A percentile compares a stretch with the other conserved stretches of the same genome.
Conservation (phyloP, 139 green algal species). For the Zygnema circumcarinatum region DNA sequence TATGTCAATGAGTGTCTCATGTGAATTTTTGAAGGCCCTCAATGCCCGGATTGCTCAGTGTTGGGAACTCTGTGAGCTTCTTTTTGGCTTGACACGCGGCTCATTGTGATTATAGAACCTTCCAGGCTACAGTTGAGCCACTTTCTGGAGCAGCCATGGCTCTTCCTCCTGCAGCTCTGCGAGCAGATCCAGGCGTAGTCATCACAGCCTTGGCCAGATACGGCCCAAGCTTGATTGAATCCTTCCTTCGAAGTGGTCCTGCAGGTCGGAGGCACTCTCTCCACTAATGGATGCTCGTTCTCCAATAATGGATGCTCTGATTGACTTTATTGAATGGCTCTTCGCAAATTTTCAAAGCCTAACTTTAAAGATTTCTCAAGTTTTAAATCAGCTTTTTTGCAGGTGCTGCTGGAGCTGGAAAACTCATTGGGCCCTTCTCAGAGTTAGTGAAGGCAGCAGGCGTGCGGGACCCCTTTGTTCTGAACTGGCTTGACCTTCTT, state of each 20-base stretch:
- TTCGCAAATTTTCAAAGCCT: too few species aligned
- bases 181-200: constrained; percentile 70
- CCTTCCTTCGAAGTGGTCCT: constrained; percentile 45
- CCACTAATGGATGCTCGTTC: too few species aligned
- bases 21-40: too few species aligned
- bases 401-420: constrained; percentile 44
- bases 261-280: too few species aligned
- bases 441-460: constrained; percentile 64
- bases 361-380: too few species aligned
- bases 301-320: too few species aligned
- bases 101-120: neutral
- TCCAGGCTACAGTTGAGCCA: constrained; percentile 72
- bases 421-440: constrained; percentile 84
- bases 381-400: neutral
- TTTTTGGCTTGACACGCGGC: neutral
- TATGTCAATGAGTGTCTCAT: too few species aligned
- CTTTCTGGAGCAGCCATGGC: constrained; percentile 77
- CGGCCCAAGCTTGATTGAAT: constrained; percentile 15
- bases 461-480: constrained; percentile 84
- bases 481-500: constrained; percentile 94
- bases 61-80: too few species aligned
- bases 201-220: constrained; percentile 62
- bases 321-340: too few species aligned
- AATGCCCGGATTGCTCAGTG: too few species aligned
- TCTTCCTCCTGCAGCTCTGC: constrained; percentile 85